Percentiles rank a stretch among this genome's conserved stretches.
These are phyloP conservation scores for Acanthochlamys bracteata DNA, from an alignment of 106 monocot species.

Conservation along the genomic window DNA sequence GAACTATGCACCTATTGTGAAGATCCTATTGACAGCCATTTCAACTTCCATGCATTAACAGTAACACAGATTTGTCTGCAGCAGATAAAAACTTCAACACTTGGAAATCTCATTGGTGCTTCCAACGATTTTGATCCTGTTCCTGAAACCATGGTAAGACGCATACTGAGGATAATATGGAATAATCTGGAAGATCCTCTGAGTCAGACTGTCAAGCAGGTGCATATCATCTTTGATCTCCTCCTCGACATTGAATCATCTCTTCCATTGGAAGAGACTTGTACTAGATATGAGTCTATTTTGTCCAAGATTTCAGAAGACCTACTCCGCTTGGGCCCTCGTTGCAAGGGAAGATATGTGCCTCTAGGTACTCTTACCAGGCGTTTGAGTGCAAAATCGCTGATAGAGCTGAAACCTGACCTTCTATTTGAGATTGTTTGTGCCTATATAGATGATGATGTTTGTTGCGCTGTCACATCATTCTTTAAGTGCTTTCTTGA, in stretches of 20 bases:
- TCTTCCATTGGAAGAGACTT: slow-evolving; percentile 26
- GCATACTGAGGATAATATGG: slow-evolving; percentile 78
- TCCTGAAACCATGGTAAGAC: slow-evolving; percentile 39
- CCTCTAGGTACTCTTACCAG: slow-evolving; percentile 83
- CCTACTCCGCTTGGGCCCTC: slow-evolving; percentile 57
- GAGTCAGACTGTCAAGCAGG: slow-evolving; percentile 94
- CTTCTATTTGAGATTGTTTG: slow-evolving; percentile 60
- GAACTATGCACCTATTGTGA: slow-evolving; percentile 86
- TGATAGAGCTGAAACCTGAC: slow-evolving; percentile 55
- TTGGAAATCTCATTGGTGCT: slow-evolving; percentile 26
- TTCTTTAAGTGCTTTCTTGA: slow-evolving; percentile 93
- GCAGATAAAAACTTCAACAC: slow-evolving; percentile 82
- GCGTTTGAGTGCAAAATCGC: slow-evolving; percentile 63
- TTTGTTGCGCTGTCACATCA: slow-evolving; percentile 78
- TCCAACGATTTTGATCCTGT: slow-evolving; percentile 57
- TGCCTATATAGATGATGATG: slow-evolving; percentile 88
- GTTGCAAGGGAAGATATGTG: slow-evolving; percentile 89
- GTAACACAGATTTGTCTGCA: slow-evolving; percentile 95
- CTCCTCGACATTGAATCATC: slow-evolving; percentile 66
- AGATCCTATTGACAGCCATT: slow-evolving; percentile 89
- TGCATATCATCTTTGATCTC: slow-evolving; percentile 94
- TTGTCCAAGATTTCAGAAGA: slow-evolving; percentile 39
- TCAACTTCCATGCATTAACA: slow-evolving; percentile 98
- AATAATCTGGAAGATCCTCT: slow-evolving; percentile 94
- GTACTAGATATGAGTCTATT: slow-evolving; percentile 20